Percentiles rank a stretch among this genome's conserved stretches.
phyloP scores from a whole-genome alignment of 2,329 filamentous ascomycete genomes.

The Xylaria sp. region DNA sequence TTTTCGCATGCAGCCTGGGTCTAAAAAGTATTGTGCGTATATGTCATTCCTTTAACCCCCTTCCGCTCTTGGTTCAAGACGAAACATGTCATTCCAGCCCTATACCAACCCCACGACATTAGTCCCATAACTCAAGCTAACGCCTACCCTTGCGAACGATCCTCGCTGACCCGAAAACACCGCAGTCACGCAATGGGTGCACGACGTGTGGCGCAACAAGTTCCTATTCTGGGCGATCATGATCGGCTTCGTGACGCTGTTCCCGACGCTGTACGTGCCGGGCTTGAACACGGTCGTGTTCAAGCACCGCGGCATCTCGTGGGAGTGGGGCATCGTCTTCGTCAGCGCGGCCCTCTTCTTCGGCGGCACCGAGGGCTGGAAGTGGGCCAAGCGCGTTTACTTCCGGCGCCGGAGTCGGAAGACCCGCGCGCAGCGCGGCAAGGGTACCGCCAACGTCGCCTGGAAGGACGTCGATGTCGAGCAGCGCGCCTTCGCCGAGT shows the following conservation, averaged over 20 bases:
- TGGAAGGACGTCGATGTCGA: slow-evolving; percentile 46
- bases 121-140: not conserved
- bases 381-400: slow-evolving; percentile 57
- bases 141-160: not conserved
- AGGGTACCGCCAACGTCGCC: too few relatives aligned
- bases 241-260: slow-evolving; percentile 51
- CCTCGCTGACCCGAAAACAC: not conserved
- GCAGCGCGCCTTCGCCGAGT: slow-evolving; percentile 45
- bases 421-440: slow-evolving; percentile 23
- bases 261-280: slow-evolving; percentile 60
- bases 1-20: slow-evolving; percentile 71
- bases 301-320: slow-evolving; percentile 61
- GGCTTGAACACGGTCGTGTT: slow-evolving; percentile 62
- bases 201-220: slow-evolving; percentile 71
- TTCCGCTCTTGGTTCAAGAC: not conserved
- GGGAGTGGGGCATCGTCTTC: slow-evolving; percentile 67
- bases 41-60: not conserved
- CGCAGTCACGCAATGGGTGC: slow-evolving; percentile 63
- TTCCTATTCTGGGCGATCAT: slow-evolving; percentile 70
- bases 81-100: not conserved
- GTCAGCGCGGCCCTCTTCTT: slow-evolving; percentile 59
- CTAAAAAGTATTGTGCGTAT: slow-evolving; percentile 50
- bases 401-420: slow-evolving; percentile 33
- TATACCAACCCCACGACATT: not conserved
- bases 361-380: slow-evolving; percentile 60